These are phyloP conservation scores for Geosmithia morbida DNA, from an alignment of 2,329 filamentous ascomycete genomes.

Conservation along the genomic window DNA sequence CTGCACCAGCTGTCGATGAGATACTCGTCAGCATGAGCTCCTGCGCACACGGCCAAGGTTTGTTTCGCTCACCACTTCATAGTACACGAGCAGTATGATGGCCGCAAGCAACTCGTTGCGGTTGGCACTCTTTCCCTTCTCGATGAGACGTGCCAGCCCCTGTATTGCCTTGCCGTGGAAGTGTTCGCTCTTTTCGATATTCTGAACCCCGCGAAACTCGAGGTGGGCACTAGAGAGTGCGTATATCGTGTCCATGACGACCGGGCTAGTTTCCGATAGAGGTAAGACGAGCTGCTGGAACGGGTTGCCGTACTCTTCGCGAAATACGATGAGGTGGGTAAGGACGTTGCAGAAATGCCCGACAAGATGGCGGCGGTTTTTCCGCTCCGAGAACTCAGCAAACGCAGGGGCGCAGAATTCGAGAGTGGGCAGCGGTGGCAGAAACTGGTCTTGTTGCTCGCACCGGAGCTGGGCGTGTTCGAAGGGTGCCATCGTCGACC, in stretches of 20 bases:
- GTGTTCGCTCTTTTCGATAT: slow-evolving; percentile 38
- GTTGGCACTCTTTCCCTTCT: slow-evolving; percentile 28
- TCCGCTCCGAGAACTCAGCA: slow-evolving; percentile 39
- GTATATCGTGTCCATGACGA: slow-evolving; percentile 71
- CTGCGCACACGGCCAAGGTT: not conserved
- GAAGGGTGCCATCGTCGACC: slow-evolving; percentile 1
- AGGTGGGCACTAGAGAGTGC: slow-evolving; percentile 75
- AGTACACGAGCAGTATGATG: slow-evolving; percentile 48
- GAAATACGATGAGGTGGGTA: slow-evolving; percentile 50
- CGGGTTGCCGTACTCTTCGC: slow-evolving; percentile 47
- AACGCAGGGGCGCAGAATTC: slow-evolving; percentile 39
- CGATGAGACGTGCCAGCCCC: slow-evolving; percentile 40
- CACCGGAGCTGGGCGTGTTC: slow-evolving; percentile 7
- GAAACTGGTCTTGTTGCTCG: slow-evolving; percentile 1
- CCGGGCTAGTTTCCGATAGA: slow-evolving; percentile 35
- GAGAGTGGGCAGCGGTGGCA: slow-evolving; percentile 17
- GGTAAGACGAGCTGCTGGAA: slow-evolving; percentile 50
- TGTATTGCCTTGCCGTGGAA: slow-evolving; percentile 47
- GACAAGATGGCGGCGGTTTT: slow-evolving; percentile 39
- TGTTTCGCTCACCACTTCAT: slow-evolving; percentile 42
- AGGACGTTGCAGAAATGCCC: slow-evolving; percentile 51
- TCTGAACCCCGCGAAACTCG: slow-evolving; percentile 45
- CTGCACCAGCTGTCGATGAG: slow-evolving; percentile 36
- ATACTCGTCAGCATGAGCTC: not conserved
- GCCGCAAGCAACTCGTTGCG: slow-evolving; percentile 44